A percentile compares a stretch with the other conserved stretches of the same genome.
phyloP scores from a whole-genome alignment of 768 basidiomycete species.

The Leucosporidium creatinivorum region DNA sequence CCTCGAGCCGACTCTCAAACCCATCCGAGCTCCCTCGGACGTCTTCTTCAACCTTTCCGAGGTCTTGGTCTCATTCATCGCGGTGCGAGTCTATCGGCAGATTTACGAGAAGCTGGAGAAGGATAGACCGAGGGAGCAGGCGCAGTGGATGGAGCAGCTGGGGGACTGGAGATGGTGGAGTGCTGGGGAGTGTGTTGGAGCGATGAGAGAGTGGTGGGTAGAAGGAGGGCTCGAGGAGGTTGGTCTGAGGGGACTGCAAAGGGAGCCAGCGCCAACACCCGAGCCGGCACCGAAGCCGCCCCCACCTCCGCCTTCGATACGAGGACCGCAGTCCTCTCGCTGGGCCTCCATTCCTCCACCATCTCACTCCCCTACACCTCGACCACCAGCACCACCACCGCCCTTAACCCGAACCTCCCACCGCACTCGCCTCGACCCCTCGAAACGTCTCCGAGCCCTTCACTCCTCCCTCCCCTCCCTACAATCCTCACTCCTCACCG shows the following conservation, averaged over 20 bases:
- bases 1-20: slow-evolving; percentile 1
- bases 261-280: not conserved
- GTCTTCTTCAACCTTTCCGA: slow-evolving; percentile 16
- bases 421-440: no score
- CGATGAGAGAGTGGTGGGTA: slow-evolving; percentile 13
- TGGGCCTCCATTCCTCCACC: no score
- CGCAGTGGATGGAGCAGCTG: not conserved
- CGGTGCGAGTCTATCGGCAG: slow-evolving; percentile 17
- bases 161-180: slow-evolving; percentile 21
- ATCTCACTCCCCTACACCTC: not conserved
- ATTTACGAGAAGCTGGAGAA: not conserved
- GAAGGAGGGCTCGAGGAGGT: slow-evolving; percentile 12
- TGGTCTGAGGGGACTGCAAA: slow-evolving; percentile 7
- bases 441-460: not conserved
- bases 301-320: no score
- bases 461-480: not conserved
- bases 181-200: not conserved
- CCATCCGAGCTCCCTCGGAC: not conserved
- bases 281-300: no score
- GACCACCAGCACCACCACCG: not conserved
- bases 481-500: not conserved
- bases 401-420: not conserved
- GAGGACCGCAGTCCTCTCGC: no score
- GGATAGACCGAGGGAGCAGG: not conserved
- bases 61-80: slow-evolving; percentile 18